Evolutionary conservation across 345 rosid genomes (phyloP).

Genomic region (Abelmoschus esculentus): DNA sequence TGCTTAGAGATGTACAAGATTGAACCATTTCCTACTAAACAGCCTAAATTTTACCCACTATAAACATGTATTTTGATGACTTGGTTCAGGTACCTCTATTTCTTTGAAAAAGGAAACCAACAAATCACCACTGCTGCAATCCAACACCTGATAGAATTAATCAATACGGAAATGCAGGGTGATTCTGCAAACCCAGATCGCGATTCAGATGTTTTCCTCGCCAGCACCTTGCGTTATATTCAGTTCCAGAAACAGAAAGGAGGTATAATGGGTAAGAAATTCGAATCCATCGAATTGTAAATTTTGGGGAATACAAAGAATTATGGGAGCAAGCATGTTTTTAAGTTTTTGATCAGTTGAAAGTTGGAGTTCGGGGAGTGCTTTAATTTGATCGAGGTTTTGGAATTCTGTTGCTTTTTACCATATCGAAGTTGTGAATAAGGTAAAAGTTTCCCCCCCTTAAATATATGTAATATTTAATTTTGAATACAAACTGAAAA

Average conservation of each 20-base stretch:
- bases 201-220: conserved; percentile 55
- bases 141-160: conserved; percentile 63
- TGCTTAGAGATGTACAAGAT: conserved; percentile 5
- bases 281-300: conserved; percentile 47
- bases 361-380: background rate
- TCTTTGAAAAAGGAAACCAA: conserved; percentile 71
- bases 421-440: background rate
- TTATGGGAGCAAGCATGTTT: background rate
- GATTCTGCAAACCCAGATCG: conserved; percentile 44
- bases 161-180: conserved; percentile 60
- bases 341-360: background rate
- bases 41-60: background rate
- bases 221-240: conserved; percentile 58
- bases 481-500: background rate
- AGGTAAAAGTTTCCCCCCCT: background rate
- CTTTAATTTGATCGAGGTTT: background rate
- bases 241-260: conserved; percentile 78
- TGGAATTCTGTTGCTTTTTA: background rate
- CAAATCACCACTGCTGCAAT: conserved; percentile 53
- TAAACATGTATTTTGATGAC: background rate
- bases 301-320: background rate
- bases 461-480: background rate
- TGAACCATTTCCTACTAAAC: background rate
- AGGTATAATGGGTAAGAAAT: conserved; percentile 65
- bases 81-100: conserved; percentile 58